phyloP scores from a whole-genome alignment of 306 rosid species.

The Trifolium subterraneum region DNA sequence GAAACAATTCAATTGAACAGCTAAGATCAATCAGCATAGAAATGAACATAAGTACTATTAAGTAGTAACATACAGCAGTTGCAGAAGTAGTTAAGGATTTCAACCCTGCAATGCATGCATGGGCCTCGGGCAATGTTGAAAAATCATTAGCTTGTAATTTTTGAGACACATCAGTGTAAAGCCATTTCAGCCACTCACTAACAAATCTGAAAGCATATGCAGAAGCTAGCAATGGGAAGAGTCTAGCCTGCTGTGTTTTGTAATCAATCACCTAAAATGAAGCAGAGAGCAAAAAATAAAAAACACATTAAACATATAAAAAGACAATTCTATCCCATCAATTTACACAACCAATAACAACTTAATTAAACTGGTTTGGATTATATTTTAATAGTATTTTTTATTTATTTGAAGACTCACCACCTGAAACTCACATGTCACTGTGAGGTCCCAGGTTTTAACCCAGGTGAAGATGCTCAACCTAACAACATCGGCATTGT shows the following conservation, averaged over 20 bases:
- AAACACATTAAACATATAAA: neutral
- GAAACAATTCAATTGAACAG: conserved; percentile 15
- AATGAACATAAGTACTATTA: conserved; percentile 7
- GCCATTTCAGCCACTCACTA: conserved; percentile 94
- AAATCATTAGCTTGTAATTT: conserved; percentile 81
- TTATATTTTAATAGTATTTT: conserved; percentile 2
- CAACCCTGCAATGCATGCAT: conserved; percentile 98
- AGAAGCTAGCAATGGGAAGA: conserved; percentile 97
- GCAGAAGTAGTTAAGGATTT: conserved; percentile 89
- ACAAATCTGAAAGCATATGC: conserved; percentile 97
- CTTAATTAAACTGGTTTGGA: neutral
- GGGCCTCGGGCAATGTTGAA: conserved; percentile 94
- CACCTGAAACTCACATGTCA: too few species aligned
- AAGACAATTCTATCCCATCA: neutral
- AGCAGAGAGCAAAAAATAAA: conserved; percentile 41
- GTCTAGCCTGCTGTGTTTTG: conserved; percentile 96
- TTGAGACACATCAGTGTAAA: conserved; percentile 81
- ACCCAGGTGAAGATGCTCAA: neutral
- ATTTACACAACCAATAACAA: conserved; percentile 4
- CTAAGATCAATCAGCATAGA: conserved; percentile 7
- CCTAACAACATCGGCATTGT: too few species aligned
- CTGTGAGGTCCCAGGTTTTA: too few species aligned
- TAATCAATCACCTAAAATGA: conserved; percentile 83
- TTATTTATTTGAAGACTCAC: too few species aligned
- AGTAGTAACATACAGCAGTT: conserved; percentile 78